A percentile compares a stretch with the other conserved stretches of the same genome.
phyloP scores from a whole-genome alignment of 2,329 filamentous ascomycete genomes.

The Curvularia sp. region DNA sequence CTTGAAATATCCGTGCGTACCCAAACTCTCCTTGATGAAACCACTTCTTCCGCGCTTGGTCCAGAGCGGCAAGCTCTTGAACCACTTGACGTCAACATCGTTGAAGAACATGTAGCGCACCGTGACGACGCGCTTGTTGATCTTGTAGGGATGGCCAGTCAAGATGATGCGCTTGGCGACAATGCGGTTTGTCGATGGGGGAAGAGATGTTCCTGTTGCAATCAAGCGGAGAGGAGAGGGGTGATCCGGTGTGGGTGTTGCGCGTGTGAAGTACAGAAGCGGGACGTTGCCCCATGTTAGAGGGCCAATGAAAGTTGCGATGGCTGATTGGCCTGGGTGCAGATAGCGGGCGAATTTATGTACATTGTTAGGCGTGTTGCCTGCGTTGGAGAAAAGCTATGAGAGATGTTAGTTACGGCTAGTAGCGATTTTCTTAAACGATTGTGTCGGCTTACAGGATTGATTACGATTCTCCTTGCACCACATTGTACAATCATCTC shows the following conservation, averaged over 20 bases:
- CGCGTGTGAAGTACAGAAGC: slow-evolving; percentile 81
- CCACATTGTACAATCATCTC: slow-evolving; percentile 92
- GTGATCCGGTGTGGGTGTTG: slow-evolving; percentile 46
- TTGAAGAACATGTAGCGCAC: slow-evolving; percentile 99
- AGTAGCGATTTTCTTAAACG: neutral
- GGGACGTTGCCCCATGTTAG: slow-evolving; percentile 93
- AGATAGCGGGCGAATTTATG: slow-evolving; percentile 95
- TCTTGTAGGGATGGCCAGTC: slow-evolving; percentile 97
- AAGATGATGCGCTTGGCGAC: slow-evolving; percentile 93
- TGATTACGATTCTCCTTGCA: slow-evolving; percentile 83
- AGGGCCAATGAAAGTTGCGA: slow-evolving; percentile 89
- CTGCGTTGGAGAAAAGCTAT: slow-evolving; percentile 80
- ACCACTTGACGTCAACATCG: slow-evolving; percentile 93
- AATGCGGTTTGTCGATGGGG: slow-evolving; percentile 76
- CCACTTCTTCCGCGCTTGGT: slow-evolving; percentile 87
- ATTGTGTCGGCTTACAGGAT: slow-evolving; percentile 61
- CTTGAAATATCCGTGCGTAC: slow-evolving; percentile 99
- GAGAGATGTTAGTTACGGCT: slow-evolving; percentile 10
- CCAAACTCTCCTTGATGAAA: slow-evolving; percentile 91
- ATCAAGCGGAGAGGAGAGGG: slow-evolving; percentile 69
- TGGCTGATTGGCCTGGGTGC: slow-evolving; percentile 86
- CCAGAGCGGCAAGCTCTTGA: slow-evolving; percentile 95
- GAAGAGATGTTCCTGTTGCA: slow-evolving; percentile 84
- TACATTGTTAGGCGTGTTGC: slow-evolving; percentile 92
- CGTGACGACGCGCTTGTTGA: slow-evolving; percentile 96